Evolutionary conservation across 208 protist species (phyloP), one percentile per base, ranked within the genome.

Genomic region (Novymonas esmeraldas): DNA sequence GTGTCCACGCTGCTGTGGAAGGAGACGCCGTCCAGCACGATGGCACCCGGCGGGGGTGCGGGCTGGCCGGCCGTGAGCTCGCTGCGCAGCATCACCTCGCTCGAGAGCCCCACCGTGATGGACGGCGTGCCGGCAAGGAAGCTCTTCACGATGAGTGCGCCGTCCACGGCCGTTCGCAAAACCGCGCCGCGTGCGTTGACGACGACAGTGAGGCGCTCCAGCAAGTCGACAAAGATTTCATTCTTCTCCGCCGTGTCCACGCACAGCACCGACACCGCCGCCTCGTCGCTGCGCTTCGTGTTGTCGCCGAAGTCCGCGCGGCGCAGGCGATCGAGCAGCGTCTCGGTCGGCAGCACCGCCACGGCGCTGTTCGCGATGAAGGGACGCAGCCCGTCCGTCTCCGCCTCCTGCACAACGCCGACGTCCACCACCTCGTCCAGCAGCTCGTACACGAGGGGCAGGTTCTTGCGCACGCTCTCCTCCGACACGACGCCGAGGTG

Each of bases 391-490:
- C 65, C 28, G 38, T 97, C 88, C 11, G 92, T 90, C 18, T 73
- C 76, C 22, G 85, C 79, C 29, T 84, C 81, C 76, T 98, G 92
- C 26, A 82, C 63, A 24, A 95, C 82, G 20, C 95, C 97, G 54
- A 92, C 80, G 69, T 96, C 92, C 11, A 93, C 55, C 58, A 96
- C 82, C 70, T 98, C 95, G 67, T 98, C 95, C 33, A 97, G 54
- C n/a, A 98, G 56, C 68, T 98, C 93, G 71, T 98, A 97, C 20
- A 97, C 71, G 11, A 98, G 76, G 16, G 94, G 71, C 36, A 98
- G 97, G 78, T 98, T 98, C 42, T 76, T 73, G 6, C 86, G 73
- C 20, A 98, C 67, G 46, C 79, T 73, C 39, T 98, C 85, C 71
- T 98, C 95, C 33, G 66, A 90, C 33, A 98, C 59, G 3, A 94